Base-by-base conservation (phyloP, 2,329 filamentous ascomycete genomes). In the Aureobasidium subglaciale region DNA sequence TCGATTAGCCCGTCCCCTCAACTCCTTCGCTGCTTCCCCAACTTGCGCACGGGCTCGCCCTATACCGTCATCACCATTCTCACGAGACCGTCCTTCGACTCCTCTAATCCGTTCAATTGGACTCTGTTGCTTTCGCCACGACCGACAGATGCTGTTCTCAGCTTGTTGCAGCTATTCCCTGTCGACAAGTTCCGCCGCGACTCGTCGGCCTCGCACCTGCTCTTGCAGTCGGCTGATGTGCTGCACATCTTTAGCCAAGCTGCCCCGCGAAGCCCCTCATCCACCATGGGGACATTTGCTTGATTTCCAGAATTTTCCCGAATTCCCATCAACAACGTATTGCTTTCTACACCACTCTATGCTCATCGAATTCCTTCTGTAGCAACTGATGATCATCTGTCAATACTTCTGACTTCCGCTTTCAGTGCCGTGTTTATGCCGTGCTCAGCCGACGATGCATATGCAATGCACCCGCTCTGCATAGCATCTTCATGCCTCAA, bases 51-150 rank as follows among this genome's bases (percentile, higher is more conserved):
- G n/a, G 49, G 34, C n/a, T n/a, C n/a, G n/a, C 37, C 24, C 35
- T 41, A 53, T 32, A 40, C 49, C 49, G 49, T 53, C 49, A 53
- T 53, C 49, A 41, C 37, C 25, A 32, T 37, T 30, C 48, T 37
- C 32, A 49, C 45, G 45, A 48, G 25, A 15, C 32, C 27, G 20
- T 15, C 34, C 20, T 20, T 13, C 29, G n/a, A 18, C 43, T 35
- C 11, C 5, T 10, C n/a, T 2, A 3, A 24, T 48, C 24, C 43
- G 13, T 16, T 20, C 27, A 20, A 25, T 30, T 24, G 9, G 16
- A 5, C 5, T 53, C 27, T 18, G 20, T 5, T 34, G 15, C 7
- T 13, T 53, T 18, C 20, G 37, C 37, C n/a, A 24, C 9, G 24
- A 32, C 7, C 8, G 8, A 8, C 3, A n/a, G 2, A 3, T 1